Evolutionary conservation across 805 yeast genomes (phyloP).

Genomic region (Barnettozyma populi): DNA sequence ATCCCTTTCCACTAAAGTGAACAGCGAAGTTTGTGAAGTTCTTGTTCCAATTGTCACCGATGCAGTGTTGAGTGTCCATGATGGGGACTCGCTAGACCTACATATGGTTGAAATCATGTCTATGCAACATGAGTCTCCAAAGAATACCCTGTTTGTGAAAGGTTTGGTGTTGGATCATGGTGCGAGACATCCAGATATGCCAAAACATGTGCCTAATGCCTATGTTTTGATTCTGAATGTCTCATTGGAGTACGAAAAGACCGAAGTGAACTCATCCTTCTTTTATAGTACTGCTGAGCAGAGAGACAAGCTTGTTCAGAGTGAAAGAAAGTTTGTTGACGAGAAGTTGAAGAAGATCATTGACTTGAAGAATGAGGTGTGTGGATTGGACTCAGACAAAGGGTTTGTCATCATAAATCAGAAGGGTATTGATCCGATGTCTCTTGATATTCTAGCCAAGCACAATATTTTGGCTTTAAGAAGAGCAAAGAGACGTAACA

Average conservation of each 20-base stretch:
- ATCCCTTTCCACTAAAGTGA: constrained; percentile 82
- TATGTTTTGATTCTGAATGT: constrained; percentile 84
- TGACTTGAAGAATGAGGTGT: constrained; percentile 88
- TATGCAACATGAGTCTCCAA: constrained; percentile 89
- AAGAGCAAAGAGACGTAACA: constrained; percentile 97
- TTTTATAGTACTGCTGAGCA: constrained; percentile 94
- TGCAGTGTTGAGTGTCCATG: constrained; percentile 78
- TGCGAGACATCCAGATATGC: constrained; percentile 99
- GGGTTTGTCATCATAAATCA: constrained; percentile 95
- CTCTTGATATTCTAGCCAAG: constrained; percentile 88
- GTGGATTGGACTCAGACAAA: constrained; percentile 63
- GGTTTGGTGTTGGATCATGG: constrained; percentile 97
- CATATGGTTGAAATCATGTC: constrained; percentile 98
- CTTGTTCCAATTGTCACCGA: constrained; percentile 94
- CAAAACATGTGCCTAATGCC: constrained; percentile 79
- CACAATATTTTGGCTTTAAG: constrained; percentile 90
- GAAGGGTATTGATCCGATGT: constrained; percentile 98
- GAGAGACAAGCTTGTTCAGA: constrained; percentile 87
- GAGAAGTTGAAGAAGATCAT: constrained; percentile 87
- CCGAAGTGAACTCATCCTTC: constrained; percentile 95
- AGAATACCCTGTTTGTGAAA: constrained; percentile 74
- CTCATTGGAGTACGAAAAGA: constrained; percentile 92
- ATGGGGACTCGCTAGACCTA: constrained; percentile 61
- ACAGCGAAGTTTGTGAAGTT: constrained; percentile 67
- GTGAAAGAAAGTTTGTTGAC: constrained; percentile 92